These are phyloP conservation scores for Microcos paniculata DNA, from an alignment of 345 rosid genomes.

Conservation along the genomic window DNA sequence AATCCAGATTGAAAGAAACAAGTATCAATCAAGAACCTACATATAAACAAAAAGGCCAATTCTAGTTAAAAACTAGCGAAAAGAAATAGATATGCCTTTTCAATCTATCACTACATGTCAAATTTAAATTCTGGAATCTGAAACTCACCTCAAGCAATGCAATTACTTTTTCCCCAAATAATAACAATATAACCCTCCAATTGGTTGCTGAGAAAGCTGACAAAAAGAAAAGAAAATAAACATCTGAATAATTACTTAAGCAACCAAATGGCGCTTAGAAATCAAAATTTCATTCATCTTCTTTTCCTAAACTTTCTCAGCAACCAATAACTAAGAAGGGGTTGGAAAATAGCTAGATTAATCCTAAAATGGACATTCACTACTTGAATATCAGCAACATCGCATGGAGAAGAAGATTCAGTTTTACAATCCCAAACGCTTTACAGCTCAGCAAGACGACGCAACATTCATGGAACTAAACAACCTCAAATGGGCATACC, in stretches of 20 bases:
- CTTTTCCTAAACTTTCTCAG: conserved; percentile 16
- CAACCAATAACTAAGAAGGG: conserved; percentile 6
- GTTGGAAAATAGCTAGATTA: neutral
- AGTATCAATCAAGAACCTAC: neutral
- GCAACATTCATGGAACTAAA: neutral
- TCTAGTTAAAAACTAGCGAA: neutral
- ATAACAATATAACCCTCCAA: conserved; percentile 21
- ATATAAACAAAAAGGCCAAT: conserved; percentile 3
- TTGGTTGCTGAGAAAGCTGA: conserved; percentile 23
- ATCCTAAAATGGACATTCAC: neutral
- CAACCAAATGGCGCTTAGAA: conserved; percentile 2
- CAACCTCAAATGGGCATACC: neutral
- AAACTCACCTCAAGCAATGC: conserved; percentile 13
- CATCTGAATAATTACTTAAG: conserved; percentile 6
- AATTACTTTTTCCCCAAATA: conserved; percentile 16
- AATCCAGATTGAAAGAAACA: conserved; percentile 14
- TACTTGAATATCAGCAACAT: neutral
- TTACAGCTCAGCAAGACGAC: neutral
- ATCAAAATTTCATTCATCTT: conserved; percentile 1
- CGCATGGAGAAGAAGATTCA: neutral
- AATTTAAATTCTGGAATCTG: conserved; percentile 8
- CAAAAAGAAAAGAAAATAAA: conserved; percentile 16
- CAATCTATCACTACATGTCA: neutral
- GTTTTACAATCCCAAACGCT: neutral
- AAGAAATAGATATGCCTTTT: neutral